Evolutionary conservation across 495 filamentous ascomycete genomes (phyloP).

Genomic region (Penicillium daleae): DNA sequence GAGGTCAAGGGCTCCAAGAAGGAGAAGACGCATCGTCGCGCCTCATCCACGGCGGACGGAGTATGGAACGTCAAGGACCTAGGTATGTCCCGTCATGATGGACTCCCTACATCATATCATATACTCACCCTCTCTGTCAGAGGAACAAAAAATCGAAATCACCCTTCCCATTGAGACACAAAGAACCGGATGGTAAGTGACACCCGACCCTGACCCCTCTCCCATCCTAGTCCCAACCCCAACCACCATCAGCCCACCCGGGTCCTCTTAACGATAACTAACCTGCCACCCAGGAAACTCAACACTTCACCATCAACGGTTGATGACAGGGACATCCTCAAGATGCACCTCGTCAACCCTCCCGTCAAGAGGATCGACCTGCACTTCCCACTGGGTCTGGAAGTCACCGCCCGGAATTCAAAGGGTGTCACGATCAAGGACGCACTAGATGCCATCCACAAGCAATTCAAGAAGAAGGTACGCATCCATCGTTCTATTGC

Average conservation of each 20-base stretch:
- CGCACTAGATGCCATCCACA: slow-evolving; percentile 89
- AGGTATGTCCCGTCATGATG: slow-evolving; percentile 55
- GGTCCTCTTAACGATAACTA: not conserved
- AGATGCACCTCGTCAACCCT: slow-evolving; percentile 76
- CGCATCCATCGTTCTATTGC: slow-evolving; percentile 10
- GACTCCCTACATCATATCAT: not conserved
- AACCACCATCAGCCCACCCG: not conserved
- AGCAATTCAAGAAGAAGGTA: slow-evolving; percentile 93
- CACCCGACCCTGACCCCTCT: not conserved
- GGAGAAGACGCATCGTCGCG: slow-evolving; percentile 62
- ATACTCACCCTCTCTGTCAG: slow-evolving; percentile 48
- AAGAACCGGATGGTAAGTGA: slow-evolving; percentile 80
- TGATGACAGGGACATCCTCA: slow-evolving; percentile 80
- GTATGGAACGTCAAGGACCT: slow-evolving; percentile 85
- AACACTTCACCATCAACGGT: slow-evolving; percentile 78
- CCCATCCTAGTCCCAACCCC: not conserved
- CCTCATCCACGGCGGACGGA: slow-evolving; percentile 62
- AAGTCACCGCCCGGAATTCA: slow-evolving; percentile 85
- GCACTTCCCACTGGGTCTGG: slow-evolving; percentile 82
- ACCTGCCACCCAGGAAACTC: slow-evolving; percentile 67
- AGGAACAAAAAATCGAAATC: slow-evolving; percentile 72
- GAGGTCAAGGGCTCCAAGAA: slow-evolving; percentile 57
- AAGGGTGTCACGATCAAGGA: slow-evolving; percentile 96
- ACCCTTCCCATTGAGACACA: slow-evolving; percentile 87
- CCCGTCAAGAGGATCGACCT: slow-evolving; percentile 93